phyloP scores from a whole-genome alignment of 164 flowering plant species.

The Tetrastigma voinierianum region DNA sequence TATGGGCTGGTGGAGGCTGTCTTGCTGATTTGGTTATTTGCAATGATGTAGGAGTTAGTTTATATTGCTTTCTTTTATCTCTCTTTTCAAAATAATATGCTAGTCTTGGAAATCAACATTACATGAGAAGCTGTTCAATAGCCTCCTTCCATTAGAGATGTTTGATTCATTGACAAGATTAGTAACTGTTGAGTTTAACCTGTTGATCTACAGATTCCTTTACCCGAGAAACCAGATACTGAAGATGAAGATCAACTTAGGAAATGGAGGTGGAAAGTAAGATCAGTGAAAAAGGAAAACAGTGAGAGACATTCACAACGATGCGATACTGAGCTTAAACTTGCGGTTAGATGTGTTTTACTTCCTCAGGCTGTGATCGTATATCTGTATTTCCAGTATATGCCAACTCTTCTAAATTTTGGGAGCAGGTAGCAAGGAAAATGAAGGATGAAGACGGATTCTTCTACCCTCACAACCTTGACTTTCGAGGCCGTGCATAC shows the following conservation, averaged over 20 bases:
- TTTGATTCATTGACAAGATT: conserved; percentile 1
- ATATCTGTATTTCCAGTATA: conserved; percentile 58
- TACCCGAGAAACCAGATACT: conserved; percentile 80
- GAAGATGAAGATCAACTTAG: conserved; percentile 65
- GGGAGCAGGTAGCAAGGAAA: conserved; percentile 80
- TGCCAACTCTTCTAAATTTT: conserved; percentile 47
- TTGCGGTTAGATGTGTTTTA: conserved; percentile 67
- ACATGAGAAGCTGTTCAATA: neutral
- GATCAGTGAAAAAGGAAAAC: conserved; percentile 65
- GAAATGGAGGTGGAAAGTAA: conserved; percentile 91
- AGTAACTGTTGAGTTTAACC: neutral
- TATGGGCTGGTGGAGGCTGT: conserved; percentile 76
- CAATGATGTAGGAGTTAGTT: conserved; percentile 53
- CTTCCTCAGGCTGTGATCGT: conserved; percentile 67
- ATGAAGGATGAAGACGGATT: conserved; percentile 95
- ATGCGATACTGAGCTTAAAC: conserved; percentile 91
- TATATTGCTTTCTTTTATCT: neutral
- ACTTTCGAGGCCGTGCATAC: conserved; percentile 98
- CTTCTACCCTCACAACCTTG: conserved; percentile 93
- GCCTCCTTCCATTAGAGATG: neutral
- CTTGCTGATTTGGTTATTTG: conserved; percentile 65
- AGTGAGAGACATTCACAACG: conserved; percentile 86
- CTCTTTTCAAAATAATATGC: neutral
- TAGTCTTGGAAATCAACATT: neutral
- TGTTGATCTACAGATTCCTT: conserved; percentile 49